Base-by-base conservation (phyloP, 169 alveolate species). In the Eimeria necatrix region DNA sequence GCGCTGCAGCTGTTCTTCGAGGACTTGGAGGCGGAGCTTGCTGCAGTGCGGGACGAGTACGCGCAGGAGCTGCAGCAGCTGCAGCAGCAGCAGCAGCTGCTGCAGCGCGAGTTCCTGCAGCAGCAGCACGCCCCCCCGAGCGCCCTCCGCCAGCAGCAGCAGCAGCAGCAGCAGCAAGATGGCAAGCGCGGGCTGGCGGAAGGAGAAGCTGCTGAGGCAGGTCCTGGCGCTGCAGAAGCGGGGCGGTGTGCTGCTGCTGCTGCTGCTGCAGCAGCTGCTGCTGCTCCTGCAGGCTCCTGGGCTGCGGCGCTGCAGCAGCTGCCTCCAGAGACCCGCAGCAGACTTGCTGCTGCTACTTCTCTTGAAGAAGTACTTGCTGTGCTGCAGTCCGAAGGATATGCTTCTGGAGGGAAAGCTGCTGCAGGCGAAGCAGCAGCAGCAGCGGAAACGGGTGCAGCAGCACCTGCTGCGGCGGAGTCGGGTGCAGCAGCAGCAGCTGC, bases 21-120 rank as follows among this genome's bases (percentile, higher is more conserved):
- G 18, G 78, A 68, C 16, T 68, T 68, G 26, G 78, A 68, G 26
- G 78, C 8, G 46, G 78, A 68, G 78, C 78, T 68, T 8, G 20
- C 78, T 68, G 6, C 16, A n/a, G 26, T 68, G 6, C 78, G 78
- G 8, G 78, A n/a, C 41, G 78, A 68, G 78, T 68, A 68, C 16
- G 78, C 78, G 41, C 78, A 68, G 46, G 78, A 68, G 78, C 26
- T 68, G 78, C 78, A 68, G 78, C 78, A 68, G 78, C 78, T 68
- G 78, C 78, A 68, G 78, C 78, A 68, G 78, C 78, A 68, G 78
- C 78, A 68, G 78, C 78, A 9, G 20, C 78, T 68, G 78, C 78
- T 68, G 78, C 78, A 68, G 78, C 78, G 16, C 9, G 78, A n/a
- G 26, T 68, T 68, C 26, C 26, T 9, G 26, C 46, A 8, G 41